Base-by-base conservation (phyloP, 176 grass and related monocot genomes). In the Bromus sterilis region DNA sequence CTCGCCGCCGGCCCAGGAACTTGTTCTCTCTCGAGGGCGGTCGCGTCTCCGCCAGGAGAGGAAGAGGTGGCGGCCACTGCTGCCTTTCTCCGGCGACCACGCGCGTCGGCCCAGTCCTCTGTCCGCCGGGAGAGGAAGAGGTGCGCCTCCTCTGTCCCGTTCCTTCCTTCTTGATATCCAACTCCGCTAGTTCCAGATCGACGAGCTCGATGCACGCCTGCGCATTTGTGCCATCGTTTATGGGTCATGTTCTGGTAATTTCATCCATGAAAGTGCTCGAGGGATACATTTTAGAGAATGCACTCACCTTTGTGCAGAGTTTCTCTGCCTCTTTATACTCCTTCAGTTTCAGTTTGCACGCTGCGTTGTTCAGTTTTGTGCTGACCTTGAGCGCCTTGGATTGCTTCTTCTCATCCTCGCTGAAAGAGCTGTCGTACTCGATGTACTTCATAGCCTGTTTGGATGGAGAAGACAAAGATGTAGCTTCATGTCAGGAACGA, bases 131-230 rank as follows among this genome's bases (percentile, higher is more conserved):
- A n/a, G n/a, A n/a, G n/a, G n/a, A n/a, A n/a, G n/a, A n/a, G n/a
- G n/a, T n/a, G n/a, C n/a, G n/a, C n/a, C n/a, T n/a, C n/a, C n/a
- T n/a, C n/a, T n/a, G n/a, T n/a, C n/a, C n/a, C n/a, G n/a, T n/a
- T n/a, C n/a, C n/a, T n/a, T n/a, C 93, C 58, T 96, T 96, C 80
- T 91, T 96, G 67, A 96, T 76, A 72, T 93, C 93, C 18, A 88
- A 6, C 66, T 97, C 92, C n/a, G 89, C 94, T 40, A 97, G 80
- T 65, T 97, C 94, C 13, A 97, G 74, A 58, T 97, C 92, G 20
- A 84, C 74, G 11, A 92, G 78, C 14, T 92, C 78, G 3, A 86
- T 94, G 76, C 89, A 94, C 2, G 89, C 91, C 37, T 94, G 94
- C 0, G 87, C 83, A 41, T 90, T 97, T 6, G 79, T 92, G 5